Evolutionary conservation across 176 grass and related monocot species (phyloP).

Genomic region (Triticum monococcum): DNA sequence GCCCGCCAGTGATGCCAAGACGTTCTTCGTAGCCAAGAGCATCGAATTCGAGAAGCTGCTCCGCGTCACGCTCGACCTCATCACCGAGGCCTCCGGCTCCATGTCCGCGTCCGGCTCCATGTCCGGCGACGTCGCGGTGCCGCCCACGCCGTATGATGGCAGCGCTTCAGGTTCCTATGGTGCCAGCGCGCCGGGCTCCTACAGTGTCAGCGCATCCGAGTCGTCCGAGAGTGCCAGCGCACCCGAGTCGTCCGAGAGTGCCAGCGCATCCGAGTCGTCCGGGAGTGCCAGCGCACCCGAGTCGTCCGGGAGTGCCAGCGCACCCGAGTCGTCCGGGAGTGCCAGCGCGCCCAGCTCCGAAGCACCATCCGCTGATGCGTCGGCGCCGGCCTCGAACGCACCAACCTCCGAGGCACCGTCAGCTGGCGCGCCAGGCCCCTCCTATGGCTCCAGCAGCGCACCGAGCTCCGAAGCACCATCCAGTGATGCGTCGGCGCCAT

Average conservation of each 20-base stretch:
- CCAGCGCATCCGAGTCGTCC: too few relatives aligned
- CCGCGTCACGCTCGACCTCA: conserved; percentile 50
- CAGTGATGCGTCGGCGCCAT: not conserved
- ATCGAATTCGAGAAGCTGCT: conserved; percentile 54
- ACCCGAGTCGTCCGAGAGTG: not conserved
- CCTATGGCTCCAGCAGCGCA: not conserved
- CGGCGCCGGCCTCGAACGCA: not conserved
- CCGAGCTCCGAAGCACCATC: not conserved
- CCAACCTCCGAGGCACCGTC: not conserved
- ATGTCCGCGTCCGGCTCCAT: conserved; percentile 19
- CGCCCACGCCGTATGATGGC: conserved; percentile 11
- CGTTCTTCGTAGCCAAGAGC: conserved; percentile 37
- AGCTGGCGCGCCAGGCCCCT: not conserved
- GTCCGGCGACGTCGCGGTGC: conserved; percentile 1
- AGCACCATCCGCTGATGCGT: not conserved
- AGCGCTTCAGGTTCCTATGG: not conserved
- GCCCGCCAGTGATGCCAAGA: conserved; percentile 31
- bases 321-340: not conserved
- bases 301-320: not conserved
- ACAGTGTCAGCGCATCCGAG: not conserved
- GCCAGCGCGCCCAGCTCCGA: not conserved
- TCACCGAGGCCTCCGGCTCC: conserved; percentile 12
- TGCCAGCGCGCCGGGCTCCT: not conserved
- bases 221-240: not conserved
- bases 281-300: not conserved